Conservation (phyloP, 2,329 filamentous ascomycete species). For the Sclerotinia minor region DNA sequence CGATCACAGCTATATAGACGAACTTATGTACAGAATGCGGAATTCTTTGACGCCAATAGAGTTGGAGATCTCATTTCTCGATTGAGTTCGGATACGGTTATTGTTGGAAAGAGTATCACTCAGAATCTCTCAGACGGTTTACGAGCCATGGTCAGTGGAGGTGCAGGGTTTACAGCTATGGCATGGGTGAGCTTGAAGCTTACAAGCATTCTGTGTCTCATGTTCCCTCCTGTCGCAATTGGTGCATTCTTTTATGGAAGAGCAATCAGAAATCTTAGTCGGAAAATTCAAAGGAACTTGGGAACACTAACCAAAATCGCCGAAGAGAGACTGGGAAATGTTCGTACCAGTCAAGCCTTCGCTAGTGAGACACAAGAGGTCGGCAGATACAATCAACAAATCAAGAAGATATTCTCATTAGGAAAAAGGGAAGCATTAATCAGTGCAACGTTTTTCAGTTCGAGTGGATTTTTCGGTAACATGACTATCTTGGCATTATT, state of each 20-base stretch:
- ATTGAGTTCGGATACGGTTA: constrained; percentile 92
- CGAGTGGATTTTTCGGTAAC: constrained; percentile 90
- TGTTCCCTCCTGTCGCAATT: constrained; percentile 88
- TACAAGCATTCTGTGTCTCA: constrained; percentile 79
- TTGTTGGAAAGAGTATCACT: constrained; percentile 97
- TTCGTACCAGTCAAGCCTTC: constrained; percentile 95
- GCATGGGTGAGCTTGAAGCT: constrained; percentile 91
- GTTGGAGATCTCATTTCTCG: constrained; percentile 96
- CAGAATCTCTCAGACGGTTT: constrained; percentile 98
- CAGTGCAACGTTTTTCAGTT: constrained; percentile 83
- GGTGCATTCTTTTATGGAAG: constrained; percentile 91
- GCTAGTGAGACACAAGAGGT: constrained; percentile 91
- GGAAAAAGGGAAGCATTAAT: constrained; percentile 85
- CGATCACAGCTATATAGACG: constrained; percentile 86
- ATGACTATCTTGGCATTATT: constrained; percentile 92
- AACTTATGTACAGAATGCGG: constrained; percentile 95
- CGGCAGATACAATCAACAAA: constrained; percentile 84
- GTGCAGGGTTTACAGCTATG: constrained; percentile 89
- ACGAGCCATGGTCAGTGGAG: constrained; percentile 83
- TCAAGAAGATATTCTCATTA: constrained; percentile 86
- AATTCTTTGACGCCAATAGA: constrained; percentile 97
- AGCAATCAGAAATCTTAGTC: constrained; percentile 82
- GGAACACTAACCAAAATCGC: constrained; percentile 95
- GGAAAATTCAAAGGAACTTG: constrained; percentile 90
- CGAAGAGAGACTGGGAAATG: constrained; percentile 95